Evolutionary conservation across 1,284 basidiomycete species (phyloP).

Genomic region (Cystobasidium sp.): DNA sequence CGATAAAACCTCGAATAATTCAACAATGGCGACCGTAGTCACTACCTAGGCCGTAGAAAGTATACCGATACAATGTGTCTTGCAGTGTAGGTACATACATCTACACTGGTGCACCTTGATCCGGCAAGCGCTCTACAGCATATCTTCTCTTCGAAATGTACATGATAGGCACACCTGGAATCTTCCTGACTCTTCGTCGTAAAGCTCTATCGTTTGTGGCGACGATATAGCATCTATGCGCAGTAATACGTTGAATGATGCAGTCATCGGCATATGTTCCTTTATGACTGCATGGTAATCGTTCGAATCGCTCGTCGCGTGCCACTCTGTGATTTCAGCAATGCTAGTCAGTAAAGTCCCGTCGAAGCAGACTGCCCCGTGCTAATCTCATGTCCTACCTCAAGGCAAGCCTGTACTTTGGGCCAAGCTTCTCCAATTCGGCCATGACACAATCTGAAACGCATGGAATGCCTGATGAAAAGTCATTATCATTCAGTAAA

Average conservation of each 20-base stretch:
- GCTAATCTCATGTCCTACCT: slow-evolving; percentile 62
- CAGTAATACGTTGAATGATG: slow-evolving; percentile 89
- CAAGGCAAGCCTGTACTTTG: slow-evolving; percentile 91
- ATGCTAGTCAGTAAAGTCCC: neutral
- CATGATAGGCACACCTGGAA: slow-evolving; percentile 95
- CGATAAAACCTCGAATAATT: too few species aligned
- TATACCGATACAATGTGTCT: too few species aligned
- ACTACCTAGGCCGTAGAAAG: too few species aligned
- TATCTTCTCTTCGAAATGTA: slow-evolving; percentile 89
- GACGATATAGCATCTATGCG: slow-evolving; percentile 96
- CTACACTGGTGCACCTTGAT: slow-evolving; percentile 67
- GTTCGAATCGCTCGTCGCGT: slow-evolving; percentile 94
- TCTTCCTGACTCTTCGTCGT: slow-evolving; percentile 84
- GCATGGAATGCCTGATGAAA: slow-evolving; percentile 82
- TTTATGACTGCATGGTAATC: slow-evolving; percentile 85
- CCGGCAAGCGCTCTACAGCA: slow-evolving; percentile 88
- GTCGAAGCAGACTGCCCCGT: neutral
- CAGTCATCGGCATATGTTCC: slow-evolving; percentile 99
- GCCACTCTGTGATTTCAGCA: slow-evolving; percentile 69
- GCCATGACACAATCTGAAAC: slow-evolving; percentile 98
- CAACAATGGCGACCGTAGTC: too few species aligned
- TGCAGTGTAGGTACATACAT: too few species aligned
- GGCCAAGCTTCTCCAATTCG: slow-evolving; percentile 95
- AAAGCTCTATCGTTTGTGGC: slow-evolving; percentile 98
- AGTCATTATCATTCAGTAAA: neutral